A percentile compares a stretch with the other conserved stretches of the same genome.
These are phyloP conservation scores for Crithidia fasciculata DNA, from an alignment of 208 protist species.

Conservation along the genomic window DNA sequence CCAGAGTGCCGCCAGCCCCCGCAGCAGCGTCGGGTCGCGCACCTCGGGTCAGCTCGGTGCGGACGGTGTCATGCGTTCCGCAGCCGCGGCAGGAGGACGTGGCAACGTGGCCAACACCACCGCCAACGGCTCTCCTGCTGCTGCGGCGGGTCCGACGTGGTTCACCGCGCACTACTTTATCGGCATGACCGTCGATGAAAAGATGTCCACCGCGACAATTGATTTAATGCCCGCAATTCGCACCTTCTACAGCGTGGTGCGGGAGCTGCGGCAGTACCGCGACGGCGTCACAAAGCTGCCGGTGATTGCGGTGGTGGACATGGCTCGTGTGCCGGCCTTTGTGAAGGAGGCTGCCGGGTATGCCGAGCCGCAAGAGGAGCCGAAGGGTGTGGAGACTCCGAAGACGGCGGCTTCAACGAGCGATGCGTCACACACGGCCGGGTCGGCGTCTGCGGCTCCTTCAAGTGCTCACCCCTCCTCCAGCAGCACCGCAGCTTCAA, in stretches of 20 bases:
- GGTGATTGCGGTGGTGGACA: conserved; percentile 65
- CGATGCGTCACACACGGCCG: neutral
- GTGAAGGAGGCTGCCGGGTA: conserved; percentile 76
- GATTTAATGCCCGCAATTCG: conserved; percentile 73
- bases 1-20: neutral
- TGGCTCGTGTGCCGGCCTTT: conserved; percentile 69
- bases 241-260: conserved; percentile 70
- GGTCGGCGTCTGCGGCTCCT: neutral
- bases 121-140: neutral
- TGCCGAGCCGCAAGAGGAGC: conserved; percentile 34
- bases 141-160: conserved; percentile 7
- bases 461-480: too few relatives aligned
- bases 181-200: conserved; percentile 79
- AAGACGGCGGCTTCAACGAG: neutral
- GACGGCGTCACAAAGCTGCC: conserved; percentile 80
- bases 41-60: conserved; percentile 20
- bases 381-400: neutral
- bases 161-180: conserved; percentile 87
- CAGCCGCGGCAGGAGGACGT: neutral
- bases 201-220: conserved; percentile 53
- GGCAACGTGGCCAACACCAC: conserved; percentile 1
- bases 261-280: conserved; percentile 73
- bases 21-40: conserved; percentile 27
- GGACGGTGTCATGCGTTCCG: conserved; percentile 5
- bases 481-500: too few relatives aligned